Conservation (phyloP, 108 stramenopile genomes). For the Aurantiochytrium sp. region DNA sequence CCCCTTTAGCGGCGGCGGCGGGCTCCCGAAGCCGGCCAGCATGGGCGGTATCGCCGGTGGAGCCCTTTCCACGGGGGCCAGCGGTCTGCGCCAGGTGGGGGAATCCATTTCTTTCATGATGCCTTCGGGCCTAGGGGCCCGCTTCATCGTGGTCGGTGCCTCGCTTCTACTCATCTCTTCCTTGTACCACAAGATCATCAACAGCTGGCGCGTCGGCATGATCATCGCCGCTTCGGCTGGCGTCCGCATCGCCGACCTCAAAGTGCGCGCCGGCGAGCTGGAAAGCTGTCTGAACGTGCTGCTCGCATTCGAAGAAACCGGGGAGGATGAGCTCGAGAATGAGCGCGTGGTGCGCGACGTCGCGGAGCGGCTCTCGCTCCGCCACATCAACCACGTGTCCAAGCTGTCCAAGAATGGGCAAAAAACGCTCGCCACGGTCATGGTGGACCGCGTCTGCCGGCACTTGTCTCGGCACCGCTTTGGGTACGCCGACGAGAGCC, state of each 20-base stretch:
- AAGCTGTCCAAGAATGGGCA: constrained; percentile 26
- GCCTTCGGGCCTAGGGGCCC: background rate
- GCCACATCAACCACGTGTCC: constrained; percentile 17
- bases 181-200: background rate
- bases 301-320: background rate
- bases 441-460: background rate
- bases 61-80: background rate
- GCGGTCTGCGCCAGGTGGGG: background rate
- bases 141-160: background rate
- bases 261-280: background rate
- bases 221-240: background rate
- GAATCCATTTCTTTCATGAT: background rate
- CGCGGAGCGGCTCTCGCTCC: background rate
- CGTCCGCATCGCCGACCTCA: background rate
- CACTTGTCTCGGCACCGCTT: constrained; percentile 2
- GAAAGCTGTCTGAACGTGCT: background rate
- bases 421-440: background rate
- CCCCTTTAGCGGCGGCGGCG: background rate
- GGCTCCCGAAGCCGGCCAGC: background rate
- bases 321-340: constrained; percentile 19
- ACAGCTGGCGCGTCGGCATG: background rate
- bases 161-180: background rate
- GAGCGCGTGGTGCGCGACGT: background rate
- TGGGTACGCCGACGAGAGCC: background rate
- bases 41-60: background rate